These are phyloP conservation scores for Pythium chondricola DNA, from an alignment of 352 stramenopile species.

Conservation along the genomic window DNA sequence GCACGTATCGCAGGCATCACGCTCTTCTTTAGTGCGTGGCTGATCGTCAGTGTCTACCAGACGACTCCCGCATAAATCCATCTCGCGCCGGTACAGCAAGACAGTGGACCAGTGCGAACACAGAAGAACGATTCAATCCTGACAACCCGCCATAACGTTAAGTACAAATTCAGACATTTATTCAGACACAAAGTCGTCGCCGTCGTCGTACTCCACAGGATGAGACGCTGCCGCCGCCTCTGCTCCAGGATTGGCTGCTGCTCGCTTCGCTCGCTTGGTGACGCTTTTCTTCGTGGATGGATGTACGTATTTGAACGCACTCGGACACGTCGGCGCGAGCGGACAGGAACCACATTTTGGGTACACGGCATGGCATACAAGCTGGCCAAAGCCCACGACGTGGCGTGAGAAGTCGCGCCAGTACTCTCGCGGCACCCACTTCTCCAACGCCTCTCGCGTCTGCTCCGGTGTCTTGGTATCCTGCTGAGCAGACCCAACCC, in stretches of 20 bases:
- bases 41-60: slow-evolving; percentile 31
- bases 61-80: too few relatives aligned
- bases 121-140: too few relatives aligned
- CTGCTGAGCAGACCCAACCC: slow-evolving; percentile 20
- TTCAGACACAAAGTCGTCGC: not conserved
- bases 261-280: not conserved
- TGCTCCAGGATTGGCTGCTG: not conserved
- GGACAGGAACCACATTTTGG: slow-evolving; percentile 56
- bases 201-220: not conserved
- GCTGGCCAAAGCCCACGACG: slow-evolving; percentile 75
- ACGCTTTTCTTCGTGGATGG: slow-evolving; percentile 5
- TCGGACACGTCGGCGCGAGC: slow-evolving; percentile 45
- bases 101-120: too few relatives aligned
- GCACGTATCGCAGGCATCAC: slow-evolving; percentile 28
- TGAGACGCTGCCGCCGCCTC: not conserved
- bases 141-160: too few relatives aligned
- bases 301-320: slow-evolving; percentile 23
- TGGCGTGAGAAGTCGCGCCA: slow-evolving; percentile 56
- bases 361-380: slow-evolving; percentile 41
- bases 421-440: slow-evolving; percentile 52
- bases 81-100: too few relatives aligned
- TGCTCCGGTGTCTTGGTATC: slow-evolving; percentile 27
- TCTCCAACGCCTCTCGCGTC: slow-evolving; percentile 45
- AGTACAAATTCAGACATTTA: too few relatives aligned
- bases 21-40: slow-evolving; percentile 20